Evolutionary conservation across 2,329 filamentous ascomycete genomes (phyloP).

Genomic region (Fusarium robinianum): DNA sequence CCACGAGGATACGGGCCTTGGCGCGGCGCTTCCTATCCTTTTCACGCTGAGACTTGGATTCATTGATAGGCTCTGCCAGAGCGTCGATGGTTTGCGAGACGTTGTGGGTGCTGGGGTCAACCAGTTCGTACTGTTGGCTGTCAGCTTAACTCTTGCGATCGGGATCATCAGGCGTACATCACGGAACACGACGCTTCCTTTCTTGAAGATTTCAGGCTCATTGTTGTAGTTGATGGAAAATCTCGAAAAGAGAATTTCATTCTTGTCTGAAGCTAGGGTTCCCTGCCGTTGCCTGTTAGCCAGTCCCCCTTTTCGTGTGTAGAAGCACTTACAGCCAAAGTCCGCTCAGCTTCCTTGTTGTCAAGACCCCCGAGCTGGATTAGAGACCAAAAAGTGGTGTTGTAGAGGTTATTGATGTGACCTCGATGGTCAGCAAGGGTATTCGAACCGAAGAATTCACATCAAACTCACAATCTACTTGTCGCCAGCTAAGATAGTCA

Average conservation of each 20-base stretch:
- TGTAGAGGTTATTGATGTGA: conserved; percentile 98
- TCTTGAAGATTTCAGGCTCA: conserved; percentile 88
- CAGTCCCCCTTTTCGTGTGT: neutral
- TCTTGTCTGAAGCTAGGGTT: conserved; percentile 84
- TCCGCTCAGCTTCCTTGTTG: conserved; percentile 77
- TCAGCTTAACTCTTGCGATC: conserved; percentile 26
- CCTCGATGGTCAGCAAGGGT: conserved; percentile 53
- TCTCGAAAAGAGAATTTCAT: conserved; percentile 88
- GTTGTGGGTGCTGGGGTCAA: conserved; percentile 59
- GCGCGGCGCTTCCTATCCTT: conserved; percentile 79
- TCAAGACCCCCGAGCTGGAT: conserved; percentile 78
- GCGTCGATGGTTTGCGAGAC: conserved; percentile 52
- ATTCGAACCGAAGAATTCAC: neutral
- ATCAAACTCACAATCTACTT: conserved; percentile 79
- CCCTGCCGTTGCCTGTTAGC: conserved; percentile 59
- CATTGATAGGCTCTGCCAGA: conserved; percentile 56
- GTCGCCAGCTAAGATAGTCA: conserved; percentile 96
- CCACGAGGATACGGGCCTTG: conserved; percentile 80
- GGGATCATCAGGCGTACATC: conserved; percentile 58
- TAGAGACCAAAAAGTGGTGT: conserved; percentile 93
- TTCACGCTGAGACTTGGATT: conserved; percentile 80
- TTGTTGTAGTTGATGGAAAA: conserved; percentile 99
- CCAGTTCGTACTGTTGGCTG: conserved; percentile 66
- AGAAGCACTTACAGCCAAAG: conserved; percentile 65
- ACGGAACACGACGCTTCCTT: conserved; percentile 87